A percentile compares a stretch with the other conserved stretches of the same genome.
Conservation (phyloP, 2,329 filamentous ascomycete genomes). For the Chrysosporium keratinophilum region DNA sequence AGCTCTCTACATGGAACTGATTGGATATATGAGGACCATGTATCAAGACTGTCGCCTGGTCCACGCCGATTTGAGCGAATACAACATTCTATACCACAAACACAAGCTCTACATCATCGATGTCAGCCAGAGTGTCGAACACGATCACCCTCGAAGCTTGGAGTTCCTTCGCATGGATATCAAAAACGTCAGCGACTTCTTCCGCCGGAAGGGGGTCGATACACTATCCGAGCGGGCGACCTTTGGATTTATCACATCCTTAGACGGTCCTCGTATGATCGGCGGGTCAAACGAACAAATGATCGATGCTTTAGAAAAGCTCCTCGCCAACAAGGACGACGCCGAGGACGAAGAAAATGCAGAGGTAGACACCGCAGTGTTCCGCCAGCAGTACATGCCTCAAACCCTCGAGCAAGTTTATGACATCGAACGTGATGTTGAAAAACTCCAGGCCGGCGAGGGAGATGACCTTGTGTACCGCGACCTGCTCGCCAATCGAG, state of each 20-base stretch:
- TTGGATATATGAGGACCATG: conserved; percentile 82
- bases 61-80: conserved; percentile 94
- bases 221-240: conserved; percentile 66
- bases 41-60: conserved; percentile 88
- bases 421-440: conserved; percentile 83
- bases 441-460: conserved; percentile 62
- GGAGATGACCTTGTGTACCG: conserved; percentile 74
- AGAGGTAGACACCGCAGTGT: conserved; percentile 81
- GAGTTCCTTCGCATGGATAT: conserved; percentile 98
- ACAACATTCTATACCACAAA: conserved; percentile 88
- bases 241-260: conserved; percentile 69
- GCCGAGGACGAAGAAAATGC: conserved; percentile 44
- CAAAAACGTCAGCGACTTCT: conserved; percentile 93
- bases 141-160: conserved; percentile 82
- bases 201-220: conserved; percentile 73
- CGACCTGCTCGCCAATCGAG: conserved; percentile 65
- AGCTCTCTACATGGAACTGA: conserved; percentile 66
- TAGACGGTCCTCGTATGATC: conserved; percentile 39
- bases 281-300: conserved; percentile 45
- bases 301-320: conserved; percentile 50
- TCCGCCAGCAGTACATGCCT: conserved; percentile 91
- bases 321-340: conserved; percentile 51
- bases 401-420: conserved; percentile 94
- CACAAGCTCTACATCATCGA: conserved; percentile 84
- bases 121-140: conserved; percentile 93